Evolutionary conservation across 805 yeast genomes (phyloP).

Genomic region (Torulaspora maleeae): DNA sequence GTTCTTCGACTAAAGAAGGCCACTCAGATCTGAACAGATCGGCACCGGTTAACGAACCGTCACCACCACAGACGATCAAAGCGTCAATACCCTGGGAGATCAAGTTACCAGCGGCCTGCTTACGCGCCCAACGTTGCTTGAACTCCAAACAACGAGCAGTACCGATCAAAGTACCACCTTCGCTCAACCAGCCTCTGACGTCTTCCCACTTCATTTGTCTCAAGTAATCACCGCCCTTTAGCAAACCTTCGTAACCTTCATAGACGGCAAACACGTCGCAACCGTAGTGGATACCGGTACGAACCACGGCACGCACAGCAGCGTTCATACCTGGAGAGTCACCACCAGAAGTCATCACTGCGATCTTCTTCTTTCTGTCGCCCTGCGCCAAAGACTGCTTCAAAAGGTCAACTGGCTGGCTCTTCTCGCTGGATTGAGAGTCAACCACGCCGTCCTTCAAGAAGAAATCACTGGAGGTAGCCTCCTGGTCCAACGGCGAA

Average conservation of each 20-base stretch:
- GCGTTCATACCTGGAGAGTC: constrained; percentile 99
- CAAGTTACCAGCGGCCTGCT: constrained; percentile 77
- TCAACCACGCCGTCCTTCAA: constrained; percentile 14
- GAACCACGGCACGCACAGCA: constrained; percentile 88
- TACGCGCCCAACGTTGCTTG: constrained; percentile 79
- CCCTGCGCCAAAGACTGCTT: constrained; percentile 16
- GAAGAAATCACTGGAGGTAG: constrained; percentile 27
- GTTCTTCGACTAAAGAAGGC: constrained; percentile 81
- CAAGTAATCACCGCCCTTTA: constrained; percentile 75
- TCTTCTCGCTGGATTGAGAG: constrained; percentile 17
- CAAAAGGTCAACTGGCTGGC: constrained; percentile 21
- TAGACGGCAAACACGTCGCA: constrained; percentile 89
- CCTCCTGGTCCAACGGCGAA: constrained; percentile 37
- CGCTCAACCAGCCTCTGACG: constrained; percentile 86
- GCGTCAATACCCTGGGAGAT: constrained; percentile 89
- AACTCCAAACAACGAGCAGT: constrained; percentile 91
- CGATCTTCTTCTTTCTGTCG: constrained; percentile 46
- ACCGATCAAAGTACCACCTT: constrained; percentile 95
- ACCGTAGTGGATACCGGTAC: constrained; percentile 80
- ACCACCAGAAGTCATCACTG: constrained; percentile 98
- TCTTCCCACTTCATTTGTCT: constrained; percentile 86
- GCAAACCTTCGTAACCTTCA: constrained; percentile 94
- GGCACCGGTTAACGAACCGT: constrained; percentile 97
- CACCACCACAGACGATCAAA: constrained; percentile 95
- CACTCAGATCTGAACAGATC: constrained; percentile 91